A percentile compares a stretch with the other conserved stretches of the same genome.
Conservation (phyloP, 768 basidiomycete genomes). For the Kwoniella europaea region DNA sequence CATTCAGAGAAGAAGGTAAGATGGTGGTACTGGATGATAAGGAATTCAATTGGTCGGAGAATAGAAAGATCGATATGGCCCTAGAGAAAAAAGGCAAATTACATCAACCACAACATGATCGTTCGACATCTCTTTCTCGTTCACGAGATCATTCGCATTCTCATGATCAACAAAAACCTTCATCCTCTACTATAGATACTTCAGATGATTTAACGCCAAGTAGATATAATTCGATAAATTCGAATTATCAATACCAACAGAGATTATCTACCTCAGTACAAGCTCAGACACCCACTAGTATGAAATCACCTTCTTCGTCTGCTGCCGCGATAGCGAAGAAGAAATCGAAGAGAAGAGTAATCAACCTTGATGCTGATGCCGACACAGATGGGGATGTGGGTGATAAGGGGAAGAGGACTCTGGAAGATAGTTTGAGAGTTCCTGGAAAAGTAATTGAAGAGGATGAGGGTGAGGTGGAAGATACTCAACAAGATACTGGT, state of each 20-base stretch:
- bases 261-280: not conserved
- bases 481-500: not conserved
- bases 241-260: slow-evolving; percentile 12
- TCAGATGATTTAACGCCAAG: not conserved
- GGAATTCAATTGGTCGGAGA: slow-evolving; percentile 51
- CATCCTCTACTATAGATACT: not conserved
- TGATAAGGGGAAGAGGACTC: not conserved
- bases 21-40: slow-evolving; percentile 74
- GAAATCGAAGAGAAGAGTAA: slow-evolving; percentile 37
- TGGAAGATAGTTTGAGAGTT: slow-evolving; percentile 18
- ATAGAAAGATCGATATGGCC: slow-evolving; percentile 36
- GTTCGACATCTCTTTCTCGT: not conserved
- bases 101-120: not conserved
- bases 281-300: not conserved
- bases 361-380: slow-evolving; percentile 35
- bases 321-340: slow-evolving; percentile 36
- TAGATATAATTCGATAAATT: not conserved
- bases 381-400: not conserved
- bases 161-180: not conserved
- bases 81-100: slow-evolving; percentile 17
- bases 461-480: slow-evolving; percentile 7
- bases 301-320: slow-evolving; percentile 10
- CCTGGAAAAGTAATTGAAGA: slow-evolving; percentile 19
- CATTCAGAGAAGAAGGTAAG: slow-evolving; percentile 81
- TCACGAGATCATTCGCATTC: not conserved